Conservation (phyloP, 805 yeast species). For the Saccharomycopsis amapae region DNA sequence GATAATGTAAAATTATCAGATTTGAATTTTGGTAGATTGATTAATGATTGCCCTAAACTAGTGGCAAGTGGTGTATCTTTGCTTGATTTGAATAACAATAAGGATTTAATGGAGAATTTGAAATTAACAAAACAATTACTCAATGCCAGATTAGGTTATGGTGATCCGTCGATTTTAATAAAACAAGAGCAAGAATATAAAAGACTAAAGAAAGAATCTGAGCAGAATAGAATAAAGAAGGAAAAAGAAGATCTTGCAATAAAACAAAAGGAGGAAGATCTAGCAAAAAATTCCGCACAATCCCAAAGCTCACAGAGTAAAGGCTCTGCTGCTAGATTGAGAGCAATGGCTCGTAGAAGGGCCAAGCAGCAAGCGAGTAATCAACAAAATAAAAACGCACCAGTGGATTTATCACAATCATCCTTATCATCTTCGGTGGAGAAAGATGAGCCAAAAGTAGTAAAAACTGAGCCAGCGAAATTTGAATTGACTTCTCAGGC, state of each 20-base stretch:
- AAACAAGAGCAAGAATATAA: slow-evolving; percentile 18
- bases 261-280: slow-evolving; percentile 13
- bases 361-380: slow-evolving; percentile 66
- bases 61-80: slow-evolving; percentile 57
- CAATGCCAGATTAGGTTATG: slow-evolving; percentile 36
- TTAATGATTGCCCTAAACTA: slow-evolving; percentile 38
- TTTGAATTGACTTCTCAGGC: slow-evolving; percentile 70
- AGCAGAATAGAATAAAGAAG: slow-evolving; percentile 23
- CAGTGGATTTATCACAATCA: slow-evolving; percentile 66
- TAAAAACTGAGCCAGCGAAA: slow-evolving; percentile 24
- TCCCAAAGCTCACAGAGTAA: slow-evolving; percentile 25
- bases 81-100: slow-evolving; percentile 27
- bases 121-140: slow-evolving; percentile 44
- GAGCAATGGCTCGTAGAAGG: slow-evolving; percentile 90
- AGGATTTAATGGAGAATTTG: slow-evolving; percentile 37
- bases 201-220: slow-evolving; percentile 17
- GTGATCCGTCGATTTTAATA: slow-evolving; percentile 24
- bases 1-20: slow-evolving; percentile 26
- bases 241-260: slow-evolving; percentile 8
- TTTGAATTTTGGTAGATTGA: slow-evolving; percentile 32
- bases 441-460: slow-evolving; percentile 15
- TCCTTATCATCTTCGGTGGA: slow-evolving; percentile 53
- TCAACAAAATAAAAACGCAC: slow-evolving; percentile 36
- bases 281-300: slow-evolving; percentile 19
- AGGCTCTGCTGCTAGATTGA: slow-evolving; percentile 60